Evolutionary conservation across 2,329 filamentous ascomycete genomes (phyloP).

Genomic region (Aureobasidium vineae): DNA sequence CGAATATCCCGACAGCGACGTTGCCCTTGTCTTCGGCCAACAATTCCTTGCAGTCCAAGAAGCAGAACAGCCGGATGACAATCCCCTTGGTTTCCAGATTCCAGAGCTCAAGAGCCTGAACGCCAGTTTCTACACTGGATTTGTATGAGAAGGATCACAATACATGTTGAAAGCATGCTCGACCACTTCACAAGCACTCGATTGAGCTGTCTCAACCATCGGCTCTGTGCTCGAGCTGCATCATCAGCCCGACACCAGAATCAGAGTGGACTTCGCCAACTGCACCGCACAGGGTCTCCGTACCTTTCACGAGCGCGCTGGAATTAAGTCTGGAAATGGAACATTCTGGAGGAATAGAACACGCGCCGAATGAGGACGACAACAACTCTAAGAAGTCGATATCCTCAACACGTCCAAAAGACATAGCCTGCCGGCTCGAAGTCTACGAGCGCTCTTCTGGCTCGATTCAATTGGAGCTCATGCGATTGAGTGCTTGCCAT

Average conservation of each 20-base stretch:
- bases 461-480: too few species aligned
- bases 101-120: slow-evolving; percentile 7
- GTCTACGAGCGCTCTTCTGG: too few species aligned
- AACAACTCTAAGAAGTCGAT: too few species aligned
- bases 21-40: slow-evolving; percentile 48
- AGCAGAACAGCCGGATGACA: background rate
- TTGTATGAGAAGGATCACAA: slow-evolving; percentile 1
- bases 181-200: background rate
- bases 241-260: background rate
- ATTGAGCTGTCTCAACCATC: background rate
- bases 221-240: background rate
- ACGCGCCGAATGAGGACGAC: too few species aligned
- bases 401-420: too few species aligned
- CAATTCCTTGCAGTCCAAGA: slow-evolving; percentile 2
- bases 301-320: too few species aligned
- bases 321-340: too few species aligned
- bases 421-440: too few species aligned
- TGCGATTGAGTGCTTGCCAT: too few species aligned
- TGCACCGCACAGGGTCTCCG: background rate
- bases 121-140: slow-evolving; percentile 9
- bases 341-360: too few species aligned
- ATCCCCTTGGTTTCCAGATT: background rate
- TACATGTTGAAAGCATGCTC: background rate
- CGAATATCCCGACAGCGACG: slow-evolving; percentile 45
- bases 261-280: background rate